Base-by-base conservation (phyloP, 2,329 filamentous ascomycete genomes). In the Metarhizium guizhouense region DNA sequence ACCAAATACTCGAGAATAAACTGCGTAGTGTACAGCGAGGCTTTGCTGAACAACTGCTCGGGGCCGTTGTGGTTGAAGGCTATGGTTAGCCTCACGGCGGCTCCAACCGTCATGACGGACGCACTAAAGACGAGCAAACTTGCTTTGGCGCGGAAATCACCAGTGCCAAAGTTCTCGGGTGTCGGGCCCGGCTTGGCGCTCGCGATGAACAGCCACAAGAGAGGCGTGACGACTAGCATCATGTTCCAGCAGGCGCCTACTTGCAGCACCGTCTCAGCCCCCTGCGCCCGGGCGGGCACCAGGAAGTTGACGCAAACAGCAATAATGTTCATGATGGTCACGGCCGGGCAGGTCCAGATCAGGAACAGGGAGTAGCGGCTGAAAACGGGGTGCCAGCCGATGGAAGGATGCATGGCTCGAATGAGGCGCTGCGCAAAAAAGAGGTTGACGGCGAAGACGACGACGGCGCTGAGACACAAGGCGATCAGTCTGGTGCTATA, bases 391-490 rank as follows among this genome's bases (percentile, higher is more conserved):
- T 65, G 61, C 72, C 71, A 74, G 55, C 71, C 72, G 8, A 71
- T 45, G 14, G 20, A 16, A 8, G 72, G 71, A 38, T 70, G 71
- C 52, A 67, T 66, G 2, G 71, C 68, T 48, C 72, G 70, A 3
- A 73, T 58, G 30, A 74, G 62, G 47, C 72, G 70, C 57, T 72
- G 71, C 2, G 68, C 66, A 54, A 74, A 70, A 57, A 74, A 64
- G 18, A 74, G 64, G 59, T 74, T 73, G 57, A 72, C 60, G 34
- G 70, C 59, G 51, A 71, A 73, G 18, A 72, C 36, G 13, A 71
- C 54, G 6, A 69, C 61, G 10, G 69, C 67, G 25, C 72, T 67
- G 36, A 4, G 18, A 42, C n/a, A 3, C 16, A 36, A 18, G 47
- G 25, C 6, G 25, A 14, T 45, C 51, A 25, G 16, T 16, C 2